Conservation (phyloP, 192 early-diverging fungal species). For the Backusella sp. region DNA sequence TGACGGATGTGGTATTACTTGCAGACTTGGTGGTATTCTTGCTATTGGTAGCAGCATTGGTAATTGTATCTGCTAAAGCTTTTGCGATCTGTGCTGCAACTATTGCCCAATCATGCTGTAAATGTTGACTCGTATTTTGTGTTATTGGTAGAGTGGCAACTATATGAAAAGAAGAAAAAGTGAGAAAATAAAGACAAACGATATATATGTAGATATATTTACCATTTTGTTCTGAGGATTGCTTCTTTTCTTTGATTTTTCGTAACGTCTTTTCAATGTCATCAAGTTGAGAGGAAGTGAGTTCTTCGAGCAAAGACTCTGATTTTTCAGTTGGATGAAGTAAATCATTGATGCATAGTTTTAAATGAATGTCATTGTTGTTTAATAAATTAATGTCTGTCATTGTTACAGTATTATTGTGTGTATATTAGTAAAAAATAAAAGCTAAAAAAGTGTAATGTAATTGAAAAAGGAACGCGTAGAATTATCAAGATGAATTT, state of each 20-base stretch:
- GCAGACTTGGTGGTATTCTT: slow-evolving; percentile 3
- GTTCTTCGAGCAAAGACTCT: slow-evolving; percentile 16
- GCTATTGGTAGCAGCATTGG: background rate
- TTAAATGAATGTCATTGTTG: background rate
- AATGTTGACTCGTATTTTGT: background rate
- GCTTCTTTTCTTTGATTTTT: slow-evolving; percentile 24
- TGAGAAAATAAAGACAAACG: background rate
- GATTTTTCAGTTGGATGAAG: slow-evolving; percentile 27
- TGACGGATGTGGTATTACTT: background rate
- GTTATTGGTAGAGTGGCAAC: background rate
- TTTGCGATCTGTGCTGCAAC: slow-evolving; percentile 19
- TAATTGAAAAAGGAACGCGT: slow-evolving; percentile 7
- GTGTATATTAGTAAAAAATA: background rate
- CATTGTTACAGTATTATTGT: background rate
- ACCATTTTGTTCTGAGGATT: slow-evolving; percentile 4
- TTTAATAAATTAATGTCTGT: background rate
- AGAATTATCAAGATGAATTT: background rate
- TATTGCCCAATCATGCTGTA: slow-evolving; percentile 16
- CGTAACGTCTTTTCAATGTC: slow-evolving; percentile 23
- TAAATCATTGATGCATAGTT: slow-evolving; percentile 20
- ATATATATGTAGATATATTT: background rate
- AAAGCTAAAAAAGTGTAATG: background rate
- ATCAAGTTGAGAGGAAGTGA: slow-evolving; percentile 18
- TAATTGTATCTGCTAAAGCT: slow-evolving; percentile 14
- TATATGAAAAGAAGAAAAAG: background rate